A percentile compares a stretch with the other conserved stretches of the same genome.
Evolutionary conservation across 2,329 filamentous ascomycete species (phyloP).

Genomic region (Penicillium sp.): DNA sequence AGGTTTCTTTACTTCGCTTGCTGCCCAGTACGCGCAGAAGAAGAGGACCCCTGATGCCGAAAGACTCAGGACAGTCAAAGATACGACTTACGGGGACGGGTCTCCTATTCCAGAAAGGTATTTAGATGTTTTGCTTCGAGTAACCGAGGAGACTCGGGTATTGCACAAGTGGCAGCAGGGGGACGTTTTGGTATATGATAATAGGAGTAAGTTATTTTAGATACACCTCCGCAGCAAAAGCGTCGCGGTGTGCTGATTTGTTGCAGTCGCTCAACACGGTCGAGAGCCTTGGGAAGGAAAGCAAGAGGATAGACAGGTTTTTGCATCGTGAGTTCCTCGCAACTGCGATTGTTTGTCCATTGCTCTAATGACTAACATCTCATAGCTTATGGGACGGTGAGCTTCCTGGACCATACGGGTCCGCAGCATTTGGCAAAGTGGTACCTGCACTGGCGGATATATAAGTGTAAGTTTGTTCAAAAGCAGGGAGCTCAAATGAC

Average conservation of each 20-base stretch:
- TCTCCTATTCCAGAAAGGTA: slow-evolving; percentile 47
- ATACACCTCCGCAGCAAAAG: background rate
- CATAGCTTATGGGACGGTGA: background rate
- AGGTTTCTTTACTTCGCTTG: slow-evolving; percentile 46
- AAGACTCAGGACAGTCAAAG: slow-evolving; percentile 22
- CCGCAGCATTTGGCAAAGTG: background rate
- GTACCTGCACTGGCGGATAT: background rate
- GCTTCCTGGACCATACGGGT: background rate
- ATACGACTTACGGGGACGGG: slow-evolving; percentile 40
- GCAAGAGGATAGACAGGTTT: slow-evolving; percentile 33
- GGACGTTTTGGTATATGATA: slow-evolving; percentile 49
- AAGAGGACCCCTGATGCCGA: slow-evolving; percentile 17
- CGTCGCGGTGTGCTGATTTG: background rate
- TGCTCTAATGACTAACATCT: background rate
- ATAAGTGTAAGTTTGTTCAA: background rate
- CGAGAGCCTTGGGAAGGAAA: slow-evolving; percentile 47
- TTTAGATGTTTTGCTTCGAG: slow-evolving; percentile 35
- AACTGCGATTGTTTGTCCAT: background rate
- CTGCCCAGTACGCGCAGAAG: slow-evolving; percentile 37
- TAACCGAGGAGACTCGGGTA: slow-evolving; percentile 49
- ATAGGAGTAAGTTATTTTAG: slow-evolving; percentile 27
- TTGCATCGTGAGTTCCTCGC: no score
- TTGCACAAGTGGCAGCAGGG: slow-evolving; percentile 47
- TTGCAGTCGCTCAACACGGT: slow-evolving; percentile 44
- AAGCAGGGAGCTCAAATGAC: no score